Evolutionary conservation across 106 monocot species (phyloP).

Genomic region (Iris macrosiphon): DNA sequence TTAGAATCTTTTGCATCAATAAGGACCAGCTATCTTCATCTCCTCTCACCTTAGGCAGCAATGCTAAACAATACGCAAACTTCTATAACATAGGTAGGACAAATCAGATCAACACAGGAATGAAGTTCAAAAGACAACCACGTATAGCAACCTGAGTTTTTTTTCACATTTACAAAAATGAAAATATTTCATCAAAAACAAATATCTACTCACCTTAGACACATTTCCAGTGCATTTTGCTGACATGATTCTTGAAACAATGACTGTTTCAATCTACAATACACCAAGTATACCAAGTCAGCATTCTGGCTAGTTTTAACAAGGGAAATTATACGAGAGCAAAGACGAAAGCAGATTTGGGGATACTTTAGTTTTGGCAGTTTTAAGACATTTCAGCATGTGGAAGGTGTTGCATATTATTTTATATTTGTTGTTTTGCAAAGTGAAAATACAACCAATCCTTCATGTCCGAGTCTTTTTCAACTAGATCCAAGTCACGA

Average conservation of each 20-base stretch:
- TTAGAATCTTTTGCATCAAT: constrained; percentile 67
- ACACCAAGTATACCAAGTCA: constrained; percentile 1
- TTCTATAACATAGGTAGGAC: constrained; percentile 28
- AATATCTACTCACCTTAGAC: constrained; percentile 46
- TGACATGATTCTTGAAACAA: constrained; percentile 61
- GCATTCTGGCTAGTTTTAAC: neutral
- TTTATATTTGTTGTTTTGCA: too few relatives aligned
- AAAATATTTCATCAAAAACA: neutral
- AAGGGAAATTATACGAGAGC: neutral
- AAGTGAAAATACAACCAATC: too few relatives aligned
- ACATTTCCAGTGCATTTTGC: constrained; percentile 31
- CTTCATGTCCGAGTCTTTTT: too few relatives aligned
- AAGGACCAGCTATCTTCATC: constrained; percentile 68
- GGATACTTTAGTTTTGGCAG: neutral
- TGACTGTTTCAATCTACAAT: constrained; percentile 58
- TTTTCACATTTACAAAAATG: too few relatives aligned
- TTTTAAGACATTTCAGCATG: neutral
- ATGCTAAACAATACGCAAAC: constrained; percentile 47
- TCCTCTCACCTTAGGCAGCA: constrained; percentile 61
- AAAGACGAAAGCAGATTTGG: neutral
- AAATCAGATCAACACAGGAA: neutral
- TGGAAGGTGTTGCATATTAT: too few relatives aligned
- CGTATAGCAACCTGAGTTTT: too few relatives aligned
- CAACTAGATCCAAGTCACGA: too few relatives aligned
- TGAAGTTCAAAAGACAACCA: neutral